Evolutionary conservation across 495 filamentous ascomycete genomes (phyloP), one percentile per base, ranked within the genome.

Genomic region (Cercophora samala): DNA sequence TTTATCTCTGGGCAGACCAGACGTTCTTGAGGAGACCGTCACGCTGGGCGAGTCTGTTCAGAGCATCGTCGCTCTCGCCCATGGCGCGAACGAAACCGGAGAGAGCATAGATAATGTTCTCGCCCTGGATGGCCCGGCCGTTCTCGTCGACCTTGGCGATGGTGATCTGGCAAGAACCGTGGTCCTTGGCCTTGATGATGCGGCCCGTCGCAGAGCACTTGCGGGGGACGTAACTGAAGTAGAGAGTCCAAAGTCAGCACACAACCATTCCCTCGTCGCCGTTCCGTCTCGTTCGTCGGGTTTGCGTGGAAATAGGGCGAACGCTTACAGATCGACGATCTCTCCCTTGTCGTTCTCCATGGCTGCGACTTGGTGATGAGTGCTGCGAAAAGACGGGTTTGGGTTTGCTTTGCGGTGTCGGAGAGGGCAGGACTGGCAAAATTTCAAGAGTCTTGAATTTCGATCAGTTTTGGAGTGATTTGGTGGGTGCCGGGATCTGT

Each of bases 101-200:
- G 62, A 99, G 89, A 70, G 95, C 96, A 78, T 96, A 97, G 75
- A 92, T 90, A 82, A 97, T 89, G 88, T 93, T 97, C 85, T 98
- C 95, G 76, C 93, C 92, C 69, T 92, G 95, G 86, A 97, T 92
- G 72, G 81, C 80, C 74, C 93, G 91, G 72, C 95, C 94, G 84
- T 91, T 93, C 87, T 99, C 95, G 82, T 97, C 95, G 72, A 99
- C 92, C 84, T 95, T 95, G 78, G 89, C 91, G 77, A 95, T 85
- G 72, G 89, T 90, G 80, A 96, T 90, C 85, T 97, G 91, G 73
- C 93, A 93, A 64, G 90, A 93, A 73, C 91, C 92, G 86, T 96
- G 92, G 84, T 96, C 95, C 84, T 97, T 97, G 85, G 95, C 91
- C 86, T 97, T 97, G 89, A 98, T 97, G 88, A 98, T 97, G 82